Conservation (phyloP, 148 eudicot genomes). For the Pharnaceum exiguum region DNA sequence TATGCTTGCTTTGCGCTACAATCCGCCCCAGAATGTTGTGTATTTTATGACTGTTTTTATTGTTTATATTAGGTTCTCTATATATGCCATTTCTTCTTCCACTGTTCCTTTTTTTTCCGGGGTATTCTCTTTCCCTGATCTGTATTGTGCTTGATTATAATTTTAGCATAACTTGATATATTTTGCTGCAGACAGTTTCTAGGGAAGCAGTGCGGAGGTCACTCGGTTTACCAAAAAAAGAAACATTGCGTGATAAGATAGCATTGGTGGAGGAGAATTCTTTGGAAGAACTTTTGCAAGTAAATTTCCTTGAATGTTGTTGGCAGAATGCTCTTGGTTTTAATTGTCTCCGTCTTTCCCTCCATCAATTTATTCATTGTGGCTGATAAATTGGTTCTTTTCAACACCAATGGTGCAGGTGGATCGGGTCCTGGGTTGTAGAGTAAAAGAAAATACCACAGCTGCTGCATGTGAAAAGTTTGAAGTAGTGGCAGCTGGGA, state of each 20-base stretch:
- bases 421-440: slow-evolving; percentile 89
- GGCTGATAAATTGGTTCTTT: neutral
- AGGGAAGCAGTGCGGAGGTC: slow-evolving; percentile 23
- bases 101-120: too few species aligned
- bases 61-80: too few species aligned
- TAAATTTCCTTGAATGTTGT: slow-evolving; percentile 14
- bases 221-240: slow-evolving; percentile 23
- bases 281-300: slow-evolving; percentile 53
- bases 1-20: too few species aligned
- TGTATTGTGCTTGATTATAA: too few species aligned
- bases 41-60: too few species aligned
- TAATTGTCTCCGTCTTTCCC: neutral
- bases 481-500: slow-evolving; percentile 20
- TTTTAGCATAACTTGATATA: neutral
- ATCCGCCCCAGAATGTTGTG: too few species aligned
- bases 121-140: too few species aligned
- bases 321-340: neutral
- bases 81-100: too few species aligned
- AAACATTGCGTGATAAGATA: slow-evolving; percentile 19
- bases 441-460: slow-evolving; percentile 40
- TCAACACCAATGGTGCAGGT: slow-evolving; percentile 43
- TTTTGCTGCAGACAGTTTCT: slow-evolving; percentile 28
- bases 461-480: slow-evolving; percentile 18
- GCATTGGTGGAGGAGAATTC: slow-evolving; percentile 20
- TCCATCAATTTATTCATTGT: neutral